Evolutionary conservation across 768 basidiomycete species (phyloP), one percentile per base, ranked within the genome.

Genomic region (Strobilomyces dryophilus): DNA sequence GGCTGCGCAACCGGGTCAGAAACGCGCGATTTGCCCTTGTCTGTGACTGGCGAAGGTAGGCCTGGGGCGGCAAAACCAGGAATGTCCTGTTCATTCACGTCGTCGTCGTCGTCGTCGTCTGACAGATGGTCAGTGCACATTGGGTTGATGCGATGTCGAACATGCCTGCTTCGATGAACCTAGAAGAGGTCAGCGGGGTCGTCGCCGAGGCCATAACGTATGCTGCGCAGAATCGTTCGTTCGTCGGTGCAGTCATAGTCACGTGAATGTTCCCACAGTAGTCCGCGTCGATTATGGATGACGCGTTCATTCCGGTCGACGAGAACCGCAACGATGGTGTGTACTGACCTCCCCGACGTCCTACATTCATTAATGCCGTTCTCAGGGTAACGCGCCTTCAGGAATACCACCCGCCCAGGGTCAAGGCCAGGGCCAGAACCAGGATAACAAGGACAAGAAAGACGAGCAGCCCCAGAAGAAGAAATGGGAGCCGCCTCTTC

Each of bases 401-500:
- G 87, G 80, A 51, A 66, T 79, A 46, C 69, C 65, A 0, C 73
- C 73, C 9, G 3, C 51, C 0, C 45, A 35, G 1, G 59, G 76
- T 74, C 68, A 80, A 11, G 54, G 49, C 9, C 53, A 57, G 78
- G 70, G 62, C 58, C 65, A 79, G 75, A 69, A 76, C 78, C 71
- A 73, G 68, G 63, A 79, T 47, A 80, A 73, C 74, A 71, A 75
- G 59, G 73, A 75, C 42, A 74, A 77, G 62, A 73, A 73, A 58
- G 63, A 76, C 40, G 54, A 64, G 17, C 77, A 83, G 63, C 64
- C 70, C 12, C 76, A 80, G 67, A 82, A 85, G 73, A 97, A 98
- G 83, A 95, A 95, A 75, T 98, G 95, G 94, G 95, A 98, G 70
- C 94, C 95, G 8, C 95, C 95, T 63, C 82, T 97, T 53, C 95